phyloP scores from a whole-genome alignment of 139 green algal species.

The Closterium sp. region DNA sequence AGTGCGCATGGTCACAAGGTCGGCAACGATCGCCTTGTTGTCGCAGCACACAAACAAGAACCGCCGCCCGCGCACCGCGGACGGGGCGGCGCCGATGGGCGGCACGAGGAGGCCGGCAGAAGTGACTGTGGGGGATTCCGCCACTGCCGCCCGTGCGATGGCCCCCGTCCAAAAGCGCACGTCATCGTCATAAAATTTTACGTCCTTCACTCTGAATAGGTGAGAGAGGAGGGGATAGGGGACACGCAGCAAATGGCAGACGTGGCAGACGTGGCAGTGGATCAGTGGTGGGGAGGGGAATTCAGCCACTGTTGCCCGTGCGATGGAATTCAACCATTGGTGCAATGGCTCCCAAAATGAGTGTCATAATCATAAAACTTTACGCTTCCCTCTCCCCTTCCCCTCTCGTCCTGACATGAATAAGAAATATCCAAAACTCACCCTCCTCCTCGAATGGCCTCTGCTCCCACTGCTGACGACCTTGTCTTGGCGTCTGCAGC shows the following conservation, averaged over 20 bases:
- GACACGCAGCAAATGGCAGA: no score
- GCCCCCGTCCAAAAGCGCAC: conserved; percentile 42
- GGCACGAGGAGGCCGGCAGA: not conserved
- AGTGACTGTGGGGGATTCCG: conserved; percentile 21
- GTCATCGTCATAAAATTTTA: conserved; percentile 51
- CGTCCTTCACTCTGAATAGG: conserved; percentile 41
- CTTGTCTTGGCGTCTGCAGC: conserved; percentile 33
- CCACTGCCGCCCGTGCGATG: conserved; percentile 8
- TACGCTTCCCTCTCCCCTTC: no score
- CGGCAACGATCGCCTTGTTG: conserved; percentile 46
- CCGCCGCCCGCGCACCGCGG: conserved; percentile 31
- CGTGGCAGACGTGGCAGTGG: no score
- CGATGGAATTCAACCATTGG: conserved; percentile 16
- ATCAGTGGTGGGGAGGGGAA: no score
- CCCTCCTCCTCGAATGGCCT: conserved; percentile 43
- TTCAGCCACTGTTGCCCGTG: not conserved
- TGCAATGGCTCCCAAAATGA: conserved; percentile 14
- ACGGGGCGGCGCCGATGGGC: conserved; percentile 17
- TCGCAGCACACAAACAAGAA: conserved; percentile 49
- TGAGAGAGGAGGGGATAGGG: not conserved
- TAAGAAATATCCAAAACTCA: no score
- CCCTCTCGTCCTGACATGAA: no score
- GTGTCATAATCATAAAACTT: conserved; percentile 50
- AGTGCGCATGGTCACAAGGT: conserved; percentile 35
- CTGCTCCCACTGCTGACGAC: not conserved